Conservation (phyloP, 2,329 filamentous ascomycete genomes). For the Pyrenophora graminea region DNA sequence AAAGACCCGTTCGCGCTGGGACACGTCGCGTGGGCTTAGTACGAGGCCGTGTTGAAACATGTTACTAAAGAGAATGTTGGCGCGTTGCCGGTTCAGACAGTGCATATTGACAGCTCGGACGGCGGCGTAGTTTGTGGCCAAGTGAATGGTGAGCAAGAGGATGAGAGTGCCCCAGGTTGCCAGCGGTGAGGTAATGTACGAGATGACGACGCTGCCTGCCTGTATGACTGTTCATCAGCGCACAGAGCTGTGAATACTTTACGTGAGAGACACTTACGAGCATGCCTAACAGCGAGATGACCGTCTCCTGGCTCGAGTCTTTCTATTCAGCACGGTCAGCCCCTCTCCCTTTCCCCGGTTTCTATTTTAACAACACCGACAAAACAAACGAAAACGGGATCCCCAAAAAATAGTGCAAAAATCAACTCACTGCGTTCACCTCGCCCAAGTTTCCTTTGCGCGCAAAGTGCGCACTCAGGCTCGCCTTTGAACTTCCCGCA, state of each 20-base stretch:
- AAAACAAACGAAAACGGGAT: not conserved
- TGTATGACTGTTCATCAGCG: conserved; percentile 33
- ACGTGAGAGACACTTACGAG: conserved; percentile 54
- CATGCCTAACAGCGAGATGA: conserved; percentile 87
- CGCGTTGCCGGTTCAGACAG: conserved; percentile 83
- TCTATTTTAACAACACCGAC: conserved; percentile 16
- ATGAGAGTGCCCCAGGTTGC: conserved; percentile 77
- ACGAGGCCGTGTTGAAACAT: conserved; percentile 48
- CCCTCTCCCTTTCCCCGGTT: conserved; percentile 1
- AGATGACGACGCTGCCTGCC: conserved; percentile 79
- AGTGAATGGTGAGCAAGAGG: conserved; percentile 72
- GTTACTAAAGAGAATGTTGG: conserved; percentile 73
- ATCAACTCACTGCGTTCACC: conserved; percentile 72
- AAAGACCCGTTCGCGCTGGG: conserved; percentile 62
- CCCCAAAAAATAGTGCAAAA: not conserved
- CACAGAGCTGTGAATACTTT: not conserved
- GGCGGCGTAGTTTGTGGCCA: conserved; percentile 83
- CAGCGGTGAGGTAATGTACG: conserved; percentile 68
- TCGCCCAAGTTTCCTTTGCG: conserved; percentile 85
- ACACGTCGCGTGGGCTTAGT: conserved; percentile 68
- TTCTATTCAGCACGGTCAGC: conserved; percentile 54
- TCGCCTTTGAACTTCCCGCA: conserved; percentile 87
- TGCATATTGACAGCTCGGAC: conserved; percentile 83
- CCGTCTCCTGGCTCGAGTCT: conserved; percentile 93
- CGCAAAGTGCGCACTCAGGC: conserved; percentile 89